These are phyloP conservation scores for Trichoderma brevicompactum DNA, from an alignment of 2,329 filamentous ascomycete species.

Conservation along the genomic window DNA sequence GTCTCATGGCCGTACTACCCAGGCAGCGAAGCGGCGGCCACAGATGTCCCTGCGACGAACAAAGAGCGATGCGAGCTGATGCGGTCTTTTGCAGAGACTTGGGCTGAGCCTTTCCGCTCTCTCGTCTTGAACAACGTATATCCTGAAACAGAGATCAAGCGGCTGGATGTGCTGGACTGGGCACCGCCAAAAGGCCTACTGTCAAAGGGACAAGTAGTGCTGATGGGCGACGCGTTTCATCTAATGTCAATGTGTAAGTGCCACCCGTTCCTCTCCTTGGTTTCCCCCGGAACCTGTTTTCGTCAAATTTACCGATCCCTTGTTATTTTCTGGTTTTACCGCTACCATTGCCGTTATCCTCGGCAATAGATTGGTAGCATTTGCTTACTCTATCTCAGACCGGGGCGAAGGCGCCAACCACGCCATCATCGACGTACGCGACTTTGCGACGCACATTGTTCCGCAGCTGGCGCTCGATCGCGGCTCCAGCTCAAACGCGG, in stretches of 20 bases:
- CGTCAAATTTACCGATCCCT: background rate
- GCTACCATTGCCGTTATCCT: background rate
- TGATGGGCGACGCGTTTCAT: conserved; percentile 61
- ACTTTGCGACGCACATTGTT: conserved; percentile 45
- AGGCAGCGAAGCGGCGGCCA: conserved; percentile 42
- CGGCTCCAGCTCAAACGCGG: conserved; percentile 12
- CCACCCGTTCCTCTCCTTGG: background rate
- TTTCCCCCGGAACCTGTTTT: background rate
- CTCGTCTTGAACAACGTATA: conserved; percentile 48
- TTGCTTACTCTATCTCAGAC: conserved; percentile 43
- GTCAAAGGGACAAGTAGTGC: conserved; percentile 47
- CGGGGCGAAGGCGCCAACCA: conserved; percentile 63
- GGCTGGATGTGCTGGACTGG: conserved; percentile 55
- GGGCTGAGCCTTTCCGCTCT: conserved; percentile 54
- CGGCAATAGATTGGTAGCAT: background rate
- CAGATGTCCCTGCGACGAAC: conserved; percentile 46
- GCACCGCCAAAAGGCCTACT: conserved; percentile 45
- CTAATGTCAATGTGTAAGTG: conserved; percentile 64
- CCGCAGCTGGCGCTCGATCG: conserved; percentile 31
- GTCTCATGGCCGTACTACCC: conserved; percentile 54
- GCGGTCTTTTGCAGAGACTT: conserved; percentile 49
- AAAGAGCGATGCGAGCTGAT: conserved; percentile 49
- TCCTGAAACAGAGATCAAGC: conserved; percentile 47
- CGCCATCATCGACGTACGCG: conserved; percentile 56
- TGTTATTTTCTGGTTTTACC: background rate